A percentile compares a stretch with the other conserved stretches of the same genome.
Conservation (phyloP, 495 filamentous ascomycete species). For the Aspergillus egyptiacus region DNA sequence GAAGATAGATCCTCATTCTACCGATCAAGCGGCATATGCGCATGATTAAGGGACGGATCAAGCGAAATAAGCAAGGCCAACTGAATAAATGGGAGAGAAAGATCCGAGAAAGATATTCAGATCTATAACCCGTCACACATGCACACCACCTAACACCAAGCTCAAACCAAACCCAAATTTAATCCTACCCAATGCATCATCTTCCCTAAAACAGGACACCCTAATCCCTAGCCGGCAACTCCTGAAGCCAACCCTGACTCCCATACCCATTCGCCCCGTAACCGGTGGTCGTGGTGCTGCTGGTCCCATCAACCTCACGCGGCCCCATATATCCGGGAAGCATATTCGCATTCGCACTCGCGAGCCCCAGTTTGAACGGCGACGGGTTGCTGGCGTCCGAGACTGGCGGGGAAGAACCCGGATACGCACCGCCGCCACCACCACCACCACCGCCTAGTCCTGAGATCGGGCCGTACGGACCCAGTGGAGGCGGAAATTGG, state of each 20-base stretch:
- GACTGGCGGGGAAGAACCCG: neutral
- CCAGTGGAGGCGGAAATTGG: neutral
- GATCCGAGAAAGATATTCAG: neutral
- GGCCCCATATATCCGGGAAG: neutral
- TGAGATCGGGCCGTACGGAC: neutral
- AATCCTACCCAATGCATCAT: too few species aligned
- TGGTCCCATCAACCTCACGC: neutral
- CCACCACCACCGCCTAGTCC: too few species aligned
- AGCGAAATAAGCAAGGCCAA: too few species aligned
- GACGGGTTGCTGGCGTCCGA: neutral
- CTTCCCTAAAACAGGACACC: too few species aligned
- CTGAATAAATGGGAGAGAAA: too few species aligned
- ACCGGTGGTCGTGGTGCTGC: too few species aligned
- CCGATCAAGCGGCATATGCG: too few species aligned
- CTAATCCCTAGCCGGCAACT: neutral
- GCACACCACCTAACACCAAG: neutral
- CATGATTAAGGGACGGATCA: too few species aligned
- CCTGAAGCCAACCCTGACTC: conserved; percentile 4
- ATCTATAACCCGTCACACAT: too few species aligned
- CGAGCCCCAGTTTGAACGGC: neutral
- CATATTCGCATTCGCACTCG: neutral
- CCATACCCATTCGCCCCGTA: neutral
- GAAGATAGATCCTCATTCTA: too few species aligned
- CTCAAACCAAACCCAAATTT: neutral
- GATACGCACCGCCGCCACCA: neutral